Evolutionary conservation across 495 filamentous ascomycete genomes (phyloP), one percentile per base, ranked within the genome.

Genomic region (Aspergillus biplanus): DNA sequence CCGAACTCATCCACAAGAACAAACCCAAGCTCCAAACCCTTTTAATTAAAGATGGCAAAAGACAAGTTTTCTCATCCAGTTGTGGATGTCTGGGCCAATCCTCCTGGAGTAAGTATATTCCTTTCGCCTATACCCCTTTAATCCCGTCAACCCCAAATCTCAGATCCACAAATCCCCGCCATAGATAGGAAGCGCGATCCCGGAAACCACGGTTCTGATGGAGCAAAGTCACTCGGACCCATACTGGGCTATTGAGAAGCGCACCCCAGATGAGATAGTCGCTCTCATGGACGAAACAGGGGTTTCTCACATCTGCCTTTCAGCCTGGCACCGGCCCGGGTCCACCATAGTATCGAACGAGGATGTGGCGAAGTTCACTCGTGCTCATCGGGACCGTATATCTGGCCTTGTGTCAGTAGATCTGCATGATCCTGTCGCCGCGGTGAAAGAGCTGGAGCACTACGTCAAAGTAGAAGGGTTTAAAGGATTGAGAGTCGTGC

Each of bases 361-460:
- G 18, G 58, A 60, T 16, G 58, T 60, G 15, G 58, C 58, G 4
- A 16, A 52, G 58, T 60, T 42, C 58, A 60, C 58, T 4, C 58
- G 58, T 27, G 44, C 58, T n/a, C 52, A 52, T 32, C 58, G 46
- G 7, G 48, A 60, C 7, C 44, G 58, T 32, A 33, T 60, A 27
- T n/a, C 52, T 37, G 58, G 58, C 2, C 16, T 60, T 2, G 58
- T 33, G n/a, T 15, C 18, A 4, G 58, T 60, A 7, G 47, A 60
- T 37, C 58, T 60, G 11, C 58, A 33, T 6, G 48, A 60, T 27
- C 58, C 58, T 0, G 46, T 60, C n/a, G 18, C 27, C 8, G 44
- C 44, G 12, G 58, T 52, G 18, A 60, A 52, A 34, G 58, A 60
- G n/a, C 16, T 60, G 27, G 58, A 60, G 27, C 16, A 52, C 6